Conservation (phyloP, 108 stramenopile species). For the Pseudonitzschia multiseries region DNA sequence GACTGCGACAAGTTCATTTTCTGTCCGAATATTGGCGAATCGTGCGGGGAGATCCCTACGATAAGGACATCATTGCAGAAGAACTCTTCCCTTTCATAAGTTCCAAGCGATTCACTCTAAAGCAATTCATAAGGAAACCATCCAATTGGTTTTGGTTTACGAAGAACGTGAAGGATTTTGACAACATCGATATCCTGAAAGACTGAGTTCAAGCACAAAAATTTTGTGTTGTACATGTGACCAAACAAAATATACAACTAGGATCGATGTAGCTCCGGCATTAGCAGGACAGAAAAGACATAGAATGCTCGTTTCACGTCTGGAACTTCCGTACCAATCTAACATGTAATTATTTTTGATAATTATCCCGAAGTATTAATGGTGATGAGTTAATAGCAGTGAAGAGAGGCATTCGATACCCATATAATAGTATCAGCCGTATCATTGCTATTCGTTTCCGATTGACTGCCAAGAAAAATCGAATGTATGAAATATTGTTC, state of each 20-base stretch:
- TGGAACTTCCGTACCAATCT: no score
- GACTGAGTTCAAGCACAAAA: conserved; percentile 8
- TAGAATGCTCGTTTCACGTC: no score
- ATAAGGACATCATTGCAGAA: conserved; percentile 64
- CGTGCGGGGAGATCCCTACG: conserved; percentile 40
- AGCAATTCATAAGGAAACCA: conserved; percentile 63
- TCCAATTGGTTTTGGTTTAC: conserved; percentile 78
- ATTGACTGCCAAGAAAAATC: no score
- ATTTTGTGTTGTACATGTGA: not conserved
- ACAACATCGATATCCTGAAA: conserved; percentile 32
- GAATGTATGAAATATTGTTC: no score
- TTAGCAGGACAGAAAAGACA: no score
- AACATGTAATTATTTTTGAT: no score
- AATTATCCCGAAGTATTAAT: no score
- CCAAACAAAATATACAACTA: not conserved
- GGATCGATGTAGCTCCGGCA: not conserved
- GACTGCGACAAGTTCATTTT: conserved; percentile 74
- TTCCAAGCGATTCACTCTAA: conserved; percentile 58
- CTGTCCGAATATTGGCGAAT: conserved; percentile 63
- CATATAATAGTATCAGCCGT: no score
- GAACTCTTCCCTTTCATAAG: conserved; percentile 70
- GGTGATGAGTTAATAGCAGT: no score
- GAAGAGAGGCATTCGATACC: no score
- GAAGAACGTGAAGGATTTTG: conserved; percentile 57
- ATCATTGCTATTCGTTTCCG: no score